Base-by-base conservation (phyloP, 441 rosid species). In the Pelargonium myrrhifolium region DNA sequence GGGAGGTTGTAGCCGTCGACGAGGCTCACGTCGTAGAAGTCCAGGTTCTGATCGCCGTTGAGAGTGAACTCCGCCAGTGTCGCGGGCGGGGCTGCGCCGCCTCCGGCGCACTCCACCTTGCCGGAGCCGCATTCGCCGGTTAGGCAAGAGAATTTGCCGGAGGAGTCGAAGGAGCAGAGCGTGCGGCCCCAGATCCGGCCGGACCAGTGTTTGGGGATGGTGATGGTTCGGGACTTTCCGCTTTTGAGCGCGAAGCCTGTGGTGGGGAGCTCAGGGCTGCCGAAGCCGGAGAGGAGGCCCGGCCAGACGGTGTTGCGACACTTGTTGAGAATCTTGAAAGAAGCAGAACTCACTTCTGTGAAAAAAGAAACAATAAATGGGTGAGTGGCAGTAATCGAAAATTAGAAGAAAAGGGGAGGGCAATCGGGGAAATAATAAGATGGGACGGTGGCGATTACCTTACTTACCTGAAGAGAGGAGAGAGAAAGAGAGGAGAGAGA, bases 1-100 rank as follows among this genome's bases (percentile, higher is more conserved):
- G 94, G 93, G 35, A 92, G 82, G 71, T 89, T 87, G 74, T 84
- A 92, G 0, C 96, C 98, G 70, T 89, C 92, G 26, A 92, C 96
- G 26, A 89, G 82, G 72, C 96, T 89, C 4, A 86, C 89, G 72
- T 92, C 93, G 70, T 86, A 89, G 75, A 87, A 92, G 63, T 89
- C 97, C 14, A 92, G 74, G 8, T 91, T 94, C 0, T 68, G 68
- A 31, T 74, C 85, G 45, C 92, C 93, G 81, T 92, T 88, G 6
- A 92, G 78, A 1, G 95, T 88, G 81, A 89, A 89, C 82, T 92
- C 95, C 15, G 91, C 96, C 6, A 92, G 84, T 3, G 95, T 92
- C 7, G 93, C 91, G 0, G 96, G 95, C 0, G 95, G 96, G 58
- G 76, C 73, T 28, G 93, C 90, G 22, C 96, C 94, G 0, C 77